phyloP scores from a whole-genome alignment of 768 basidiomycete species.

The Rhodosporidiobolus sp. region DNA sequence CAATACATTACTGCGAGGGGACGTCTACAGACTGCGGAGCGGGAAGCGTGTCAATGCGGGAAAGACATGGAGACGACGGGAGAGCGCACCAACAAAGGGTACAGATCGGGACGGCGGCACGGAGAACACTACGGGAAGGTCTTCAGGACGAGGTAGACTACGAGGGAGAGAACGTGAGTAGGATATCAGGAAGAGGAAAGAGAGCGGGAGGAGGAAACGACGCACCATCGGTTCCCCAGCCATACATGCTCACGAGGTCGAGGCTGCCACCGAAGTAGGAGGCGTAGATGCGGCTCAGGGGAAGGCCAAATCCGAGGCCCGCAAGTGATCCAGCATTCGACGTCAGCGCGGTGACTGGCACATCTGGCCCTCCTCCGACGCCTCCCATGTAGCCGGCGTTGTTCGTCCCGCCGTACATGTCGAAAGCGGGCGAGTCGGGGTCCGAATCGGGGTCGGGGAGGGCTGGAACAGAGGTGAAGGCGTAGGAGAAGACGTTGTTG shows the following conservation, averaged over 20 bases:
- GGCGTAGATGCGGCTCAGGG: conserved; percentile 41
- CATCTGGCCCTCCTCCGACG: conserved; percentile 66
- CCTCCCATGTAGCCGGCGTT: conserved; percentile 51
- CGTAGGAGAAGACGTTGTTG: conserved; percentile 80
- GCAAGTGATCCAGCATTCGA: conserved; percentile 84
- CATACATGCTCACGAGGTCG: conserved; percentile 74
- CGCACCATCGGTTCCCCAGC: conserved; percentile 62
- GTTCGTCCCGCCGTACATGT: conserved; percentile 51
- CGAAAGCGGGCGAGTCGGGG: conserved; percentile 49
- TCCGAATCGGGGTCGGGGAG: conserved; percentile 39
- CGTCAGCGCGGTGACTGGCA: conserved; percentile 72
- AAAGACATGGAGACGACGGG: too few relatives aligned
- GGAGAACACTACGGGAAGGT: too few relatives aligned
- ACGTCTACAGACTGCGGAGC: too few relatives aligned
- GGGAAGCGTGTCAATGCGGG: too few relatives aligned
- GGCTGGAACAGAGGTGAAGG: conserved; percentile 68
- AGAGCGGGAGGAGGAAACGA: not conserved
- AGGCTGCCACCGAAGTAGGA: conserved; percentile 84
- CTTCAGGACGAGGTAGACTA: too few relatives aligned
- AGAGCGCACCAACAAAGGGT: too few relatives aligned
- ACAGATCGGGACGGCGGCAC: too few relatives aligned
- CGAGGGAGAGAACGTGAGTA: too few relatives aligned
- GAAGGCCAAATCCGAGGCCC: conserved; percentile 73
- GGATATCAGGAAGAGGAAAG: too few relatives aligned
- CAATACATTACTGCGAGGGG: too few relatives aligned